phyloP scores from a whole-genome alignment of 2,329 filamentous ascomycete genomes.

The Fusarium domesticum region DNA sequence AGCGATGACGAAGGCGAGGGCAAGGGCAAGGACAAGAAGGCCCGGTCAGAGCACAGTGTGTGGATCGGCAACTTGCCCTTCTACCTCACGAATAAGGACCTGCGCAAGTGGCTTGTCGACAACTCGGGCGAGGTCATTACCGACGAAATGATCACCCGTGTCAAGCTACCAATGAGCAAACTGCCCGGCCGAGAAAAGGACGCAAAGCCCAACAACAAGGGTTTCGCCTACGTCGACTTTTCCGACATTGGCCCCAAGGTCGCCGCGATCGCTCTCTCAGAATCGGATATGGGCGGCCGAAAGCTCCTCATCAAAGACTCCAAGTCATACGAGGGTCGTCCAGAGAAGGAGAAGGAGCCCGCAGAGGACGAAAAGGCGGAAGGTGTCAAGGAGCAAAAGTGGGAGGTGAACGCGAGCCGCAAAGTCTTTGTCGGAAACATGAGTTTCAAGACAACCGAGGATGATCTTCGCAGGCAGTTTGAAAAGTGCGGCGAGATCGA shows the following conservation, averaged over 20 bases:
- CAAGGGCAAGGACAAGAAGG: conserved; percentile 40
- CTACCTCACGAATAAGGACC: conserved; percentile 66
- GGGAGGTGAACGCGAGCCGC: conserved; percentile 61
- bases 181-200: conserved; percentile 39
- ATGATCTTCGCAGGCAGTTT: conserved; percentile 78
- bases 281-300: conserved; percentile 72
- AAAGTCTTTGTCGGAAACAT: conserved; percentile 93
- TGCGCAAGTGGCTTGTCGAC: conserved; percentile 77
- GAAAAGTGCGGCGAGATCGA: conserved; percentile 78
- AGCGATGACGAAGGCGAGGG: conserved; percentile 36
- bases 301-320: conserved; percentile 90
- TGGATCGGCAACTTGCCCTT: conserved; percentile 98
- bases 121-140: conserved; percentile 64
- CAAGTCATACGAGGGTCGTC: conserved; percentile 86
- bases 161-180: conserved; percentile 72
- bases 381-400: conserved; percentile 34
- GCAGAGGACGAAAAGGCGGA: conserved; percentile 29
- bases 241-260: conserved; percentile 65
- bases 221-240: conserved; percentile 97
- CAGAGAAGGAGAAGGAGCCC: conserved; percentile 57
- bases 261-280: conserved; percentile 80
- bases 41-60: conserved; percentile 77
- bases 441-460: conserved; percentile 75
- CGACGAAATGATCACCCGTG: conserved; percentile 72
- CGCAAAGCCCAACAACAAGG: conserved; percentile 64